Conservation (phyloP, 345 rosid genomes). For the Eutrema heterophyllum region DNA sequence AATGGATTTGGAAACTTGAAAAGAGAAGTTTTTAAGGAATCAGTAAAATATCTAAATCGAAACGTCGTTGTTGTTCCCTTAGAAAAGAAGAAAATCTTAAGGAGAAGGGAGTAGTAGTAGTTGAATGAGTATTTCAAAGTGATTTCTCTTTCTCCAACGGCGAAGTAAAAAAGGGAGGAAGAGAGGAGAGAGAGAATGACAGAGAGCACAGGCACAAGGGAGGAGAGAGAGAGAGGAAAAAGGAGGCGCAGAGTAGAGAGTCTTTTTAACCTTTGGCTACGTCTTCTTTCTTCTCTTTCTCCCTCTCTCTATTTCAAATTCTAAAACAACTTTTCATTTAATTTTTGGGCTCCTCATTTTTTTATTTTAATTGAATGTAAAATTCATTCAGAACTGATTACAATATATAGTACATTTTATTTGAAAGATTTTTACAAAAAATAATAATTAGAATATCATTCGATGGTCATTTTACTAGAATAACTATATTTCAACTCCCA, state of each 20-base stretch:
- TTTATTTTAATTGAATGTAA: too few species aligned
- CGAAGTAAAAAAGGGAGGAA: neutral
- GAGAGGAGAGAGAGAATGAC: constrained; percentile 1
- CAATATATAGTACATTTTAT: too few species aligned
- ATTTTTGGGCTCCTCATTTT: neutral
- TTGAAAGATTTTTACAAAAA: too few species aligned
- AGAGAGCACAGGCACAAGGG: constrained; percentile 10
- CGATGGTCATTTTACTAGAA: too few species aligned
- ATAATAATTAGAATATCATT: too few species aligned
- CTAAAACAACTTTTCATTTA: neutral
- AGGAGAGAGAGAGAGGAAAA: constrained; percentile 1
- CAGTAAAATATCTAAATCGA: neutral
- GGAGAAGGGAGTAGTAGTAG: neutral
- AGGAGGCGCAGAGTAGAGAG: constrained; percentile 30
- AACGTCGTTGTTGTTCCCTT: constrained; percentile 20
- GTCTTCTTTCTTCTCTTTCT: neutral
- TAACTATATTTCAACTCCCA: too few species aligned
- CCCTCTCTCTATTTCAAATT: constrained; percentile 39
- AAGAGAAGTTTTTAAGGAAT: neutral
- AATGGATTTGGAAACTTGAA: neutral
- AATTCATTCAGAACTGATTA: too few species aligned
- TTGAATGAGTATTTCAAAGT: constrained; percentile 7
- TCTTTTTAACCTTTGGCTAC: constrained; percentile 8
- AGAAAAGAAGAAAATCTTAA: neutral
- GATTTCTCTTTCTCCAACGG: constrained; percentile 23